Conservation (phyloP, 306 rosid species). For the Dicorynia guianensis region DNA sequence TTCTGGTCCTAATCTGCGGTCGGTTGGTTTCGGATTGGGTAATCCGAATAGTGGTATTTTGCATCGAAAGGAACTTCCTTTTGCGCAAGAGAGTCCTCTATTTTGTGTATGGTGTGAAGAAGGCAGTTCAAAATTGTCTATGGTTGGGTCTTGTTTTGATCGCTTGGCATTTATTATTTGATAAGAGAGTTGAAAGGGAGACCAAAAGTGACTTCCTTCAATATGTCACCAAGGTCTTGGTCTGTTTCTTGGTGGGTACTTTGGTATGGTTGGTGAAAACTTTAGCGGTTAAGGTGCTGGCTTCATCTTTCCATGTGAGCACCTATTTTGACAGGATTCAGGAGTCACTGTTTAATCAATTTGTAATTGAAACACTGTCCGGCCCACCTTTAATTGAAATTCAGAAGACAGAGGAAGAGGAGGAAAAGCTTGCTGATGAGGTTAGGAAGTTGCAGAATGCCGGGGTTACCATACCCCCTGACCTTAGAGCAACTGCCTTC, state of each 20-base stretch:
- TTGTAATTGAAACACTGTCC: constrained; percentile 72
- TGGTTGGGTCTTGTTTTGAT: constrained; percentile 87
- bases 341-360: constrained; percentile 81
- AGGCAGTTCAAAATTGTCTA: constrained; percentile 75
- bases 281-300: constrained; percentile 75
- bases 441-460: constrained; percentile 58
- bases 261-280: constrained; percentile 82
- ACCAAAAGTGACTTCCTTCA: constrained; percentile 38
- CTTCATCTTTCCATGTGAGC: constrained; percentile 85
- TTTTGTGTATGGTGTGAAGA: constrained; percentile 81
- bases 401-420: constrained; percentile 51
- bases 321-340: constrained; percentile 89
- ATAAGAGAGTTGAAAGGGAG: constrained; percentile 51
- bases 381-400: constrained; percentile 59
- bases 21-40: constrained; percentile 87
- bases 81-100: constrained; percentile 76
- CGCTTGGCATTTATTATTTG: constrained; percentile 71
- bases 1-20: constrained; percentile 79
- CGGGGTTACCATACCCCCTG: constrained; percentile 59
- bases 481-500: constrained; percentile 48
- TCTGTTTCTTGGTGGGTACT: constrained; percentile 74
- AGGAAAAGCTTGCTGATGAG: constrained; percentile 53
- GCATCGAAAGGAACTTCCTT: constrained; percentile 75
- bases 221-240: constrained; percentile 61
- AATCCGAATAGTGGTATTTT: constrained; percentile 64